Evolutionary conservation across 2,329 filamentous ascomycete genomes (phyloP), one percentile per base, ranked within the genome.

Genomic region (Alternaria arbusti): DNA sequence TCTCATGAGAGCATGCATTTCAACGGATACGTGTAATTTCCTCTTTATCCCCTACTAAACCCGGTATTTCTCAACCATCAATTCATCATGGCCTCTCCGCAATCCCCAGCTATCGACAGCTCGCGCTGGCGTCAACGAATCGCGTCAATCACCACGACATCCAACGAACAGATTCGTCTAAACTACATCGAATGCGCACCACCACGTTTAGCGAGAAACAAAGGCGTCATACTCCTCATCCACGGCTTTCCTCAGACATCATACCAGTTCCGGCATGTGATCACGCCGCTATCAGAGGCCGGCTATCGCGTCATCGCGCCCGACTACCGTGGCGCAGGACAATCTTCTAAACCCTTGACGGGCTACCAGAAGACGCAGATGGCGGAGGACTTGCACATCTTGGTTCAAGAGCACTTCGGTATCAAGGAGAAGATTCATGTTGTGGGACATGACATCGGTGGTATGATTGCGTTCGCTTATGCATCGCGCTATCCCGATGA

Each of bases 201-300:
- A 6, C 4, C 15, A n/a, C 10, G n/a, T 15, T 36, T 17, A 1
- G 17, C 8, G 5, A n/a, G 68, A 7, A 5, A 5, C 12, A 57
- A 40, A 20, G 52, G 57, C 22, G 23, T 20, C 1, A 61, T 84
- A 15, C 77, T 85, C 15, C 78, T 84, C 20, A 81, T 85, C 40
- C 83, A 85, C 60, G 83, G 83, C 63, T 85, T 83, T 61, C 83
- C 83, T 2, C 78, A 85, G 65, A 83, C 83, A 7, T 82, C 80
- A 4, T 83, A 84, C 63, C 83, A 79, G 59, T 79, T 75, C 61
- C 69, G 76, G 10, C 70, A 75, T 59, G 75, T 78, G 13, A 71
- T 78, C 36, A 63, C 63, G 1, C 70, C 70, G 0, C 63, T 79
- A 7, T 64, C 73, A 7, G 66, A 77, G 49, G 77, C 79, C 45